Conservation (phyloP, 106 monocot genomes). For the Gastrodia elata region DNA sequence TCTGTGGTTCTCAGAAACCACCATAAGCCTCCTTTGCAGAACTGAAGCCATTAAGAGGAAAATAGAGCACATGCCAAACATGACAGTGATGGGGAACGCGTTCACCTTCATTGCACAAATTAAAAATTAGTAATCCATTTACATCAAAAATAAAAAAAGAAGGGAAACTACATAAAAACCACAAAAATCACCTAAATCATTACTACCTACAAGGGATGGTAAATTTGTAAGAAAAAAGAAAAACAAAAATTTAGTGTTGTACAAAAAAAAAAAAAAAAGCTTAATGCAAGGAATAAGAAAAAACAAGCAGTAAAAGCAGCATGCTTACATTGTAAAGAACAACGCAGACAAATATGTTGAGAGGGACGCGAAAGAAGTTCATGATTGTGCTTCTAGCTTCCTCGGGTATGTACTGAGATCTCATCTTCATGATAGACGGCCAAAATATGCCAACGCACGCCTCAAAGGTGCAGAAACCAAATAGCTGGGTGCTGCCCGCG, state of each 20-base stretch:
- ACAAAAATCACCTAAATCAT: neutral
- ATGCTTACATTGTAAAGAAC: slow-evolving; percentile 94
- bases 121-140: neutral
- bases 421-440: slow-evolving; percentile 99
- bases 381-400: slow-evolving; percentile 99
- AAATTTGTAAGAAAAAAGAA: too few relatives aligned
- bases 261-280: too few relatives aligned
- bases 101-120: slow-evolving; percentile 50
- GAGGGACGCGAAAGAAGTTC: slow-evolving; percentile 98
- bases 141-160: neutral
- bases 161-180: neutral
- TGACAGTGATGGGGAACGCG: slow-evolving; percentile 89
- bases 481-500: slow-evolving; percentile 62
- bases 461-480: slow-evolving; percentile 93
- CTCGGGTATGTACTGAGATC: slow-evolving; percentile 97
- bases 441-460: slow-evolving; percentile 93
- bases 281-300: too few relatives aligned
- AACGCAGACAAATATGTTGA: slow-evolving; percentile 92
- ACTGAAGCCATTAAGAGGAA: slow-evolving; percentile 95
- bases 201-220: neutral
- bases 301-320: too few relatives aligned
- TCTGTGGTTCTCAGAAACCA: slow-evolving; percentile 60
- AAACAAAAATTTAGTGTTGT: too few relatives aligned
- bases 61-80: slow-evolving; percentile 99
- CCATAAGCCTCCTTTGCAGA: slow-evolving; percentile 85